Evolutionary conservation across 2,329 filamentous ascomycete genomes (phyloP).

Genomic region (Cladobotryum protrusum): DNA sequence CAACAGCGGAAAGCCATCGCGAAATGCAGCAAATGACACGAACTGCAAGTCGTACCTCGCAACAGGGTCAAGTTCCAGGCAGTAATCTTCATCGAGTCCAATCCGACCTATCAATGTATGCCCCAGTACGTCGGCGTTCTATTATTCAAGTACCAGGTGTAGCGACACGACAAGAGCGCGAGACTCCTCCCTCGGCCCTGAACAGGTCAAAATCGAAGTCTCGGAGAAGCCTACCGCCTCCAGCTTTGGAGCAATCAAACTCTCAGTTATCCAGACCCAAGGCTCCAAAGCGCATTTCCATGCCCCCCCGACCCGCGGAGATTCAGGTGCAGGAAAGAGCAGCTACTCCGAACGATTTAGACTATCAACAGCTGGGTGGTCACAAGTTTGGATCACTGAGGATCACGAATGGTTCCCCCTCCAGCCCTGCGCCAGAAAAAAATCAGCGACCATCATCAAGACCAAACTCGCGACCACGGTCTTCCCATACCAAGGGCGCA

Average conservation of each 20-base stretch:
- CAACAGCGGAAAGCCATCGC: slow-evolving; percentile 4
- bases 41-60: neutral
- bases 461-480: neutral
- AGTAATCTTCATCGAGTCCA: slow-evolving; percentile 15
- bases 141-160: slow-evolving; percentile 44
- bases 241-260: neutral
- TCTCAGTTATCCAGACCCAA: neutral
- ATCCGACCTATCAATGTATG: slow-evolving; percentile 44
- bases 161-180: slow-evolving; percentile 36
- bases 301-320: slow-evolving; percentile 21
- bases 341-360: slow-evolving; percentile 41
- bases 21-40: slow-evolving; percentile 1
- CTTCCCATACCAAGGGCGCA: slow-evolving; percentile 3
- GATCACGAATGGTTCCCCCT: slow-evolving; percentile 53
- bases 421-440: slow-evolving; percentile 29
- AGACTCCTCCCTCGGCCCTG: slow-evolving; percentile 15
- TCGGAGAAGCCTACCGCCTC: slow-evolving; percentile 31
- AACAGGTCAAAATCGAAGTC: slow-evolving; percentile 29
- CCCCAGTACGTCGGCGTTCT: slow-evolving; percentile 42
- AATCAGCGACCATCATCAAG: neutral
- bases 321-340: slow-evolving; percentile 19
- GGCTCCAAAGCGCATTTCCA: slow-evolving; percentile 26
- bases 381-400: slow-evolving; percentile 58
- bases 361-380: slow-evolving; percentile 55
- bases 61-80: slow-evolving; percentile 9